phyloP scores from a whole-genome alignment of 2,329 filamentous ascomycete genomes.

The Alternaria conjuncta region DNA sequence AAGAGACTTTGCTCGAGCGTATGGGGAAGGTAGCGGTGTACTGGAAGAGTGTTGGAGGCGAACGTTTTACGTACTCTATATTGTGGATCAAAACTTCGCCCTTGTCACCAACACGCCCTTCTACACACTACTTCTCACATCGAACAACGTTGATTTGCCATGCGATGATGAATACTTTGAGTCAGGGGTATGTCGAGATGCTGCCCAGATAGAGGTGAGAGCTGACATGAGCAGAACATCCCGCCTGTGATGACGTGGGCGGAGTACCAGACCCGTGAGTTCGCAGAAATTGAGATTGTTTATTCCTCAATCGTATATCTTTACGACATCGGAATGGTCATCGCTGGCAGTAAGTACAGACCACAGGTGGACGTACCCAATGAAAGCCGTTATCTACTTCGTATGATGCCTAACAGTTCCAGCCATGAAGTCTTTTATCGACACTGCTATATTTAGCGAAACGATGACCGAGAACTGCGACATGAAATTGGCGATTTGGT shows the following conservation, averaged over 20 bases:
- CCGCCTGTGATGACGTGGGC: slow-evolving; percentile 59
- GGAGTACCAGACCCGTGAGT: slow-evolving; percentile 77
- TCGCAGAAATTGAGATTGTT: slow-evolving; percentile 70
- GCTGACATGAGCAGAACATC: slow-evolving; percentile 33
- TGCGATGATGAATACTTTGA: slow-evolving; percentile 78
- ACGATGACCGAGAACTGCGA: slow-evolving; percentile 72
- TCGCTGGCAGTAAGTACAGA: slow-evolving; percentile 62
- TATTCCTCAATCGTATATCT: slow-evolving; percentile 87
- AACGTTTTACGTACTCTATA: slow-evolving; percentile 84
- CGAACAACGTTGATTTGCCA: slow-evolving; percentile 72
- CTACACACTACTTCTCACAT: slow-evolving; percentile 68
- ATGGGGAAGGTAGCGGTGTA: slow-evolving; percentile 69
- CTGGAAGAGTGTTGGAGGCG: slow-evolving; percentile 83
- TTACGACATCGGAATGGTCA: slow-evolving; percentile 75
- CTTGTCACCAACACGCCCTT: slow-evolving; percentile 75
- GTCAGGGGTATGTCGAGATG: slow-evolving; percentile 33
- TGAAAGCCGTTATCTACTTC: neutral
- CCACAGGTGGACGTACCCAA: neutral
- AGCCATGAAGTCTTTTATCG: slow-evolving; percentile 57
- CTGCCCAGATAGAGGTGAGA: neutral
- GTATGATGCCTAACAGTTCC: slow-evolving; percentile 3
- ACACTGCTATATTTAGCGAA: slow-evolving; percentile 29
- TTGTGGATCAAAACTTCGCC: slow-evolving; percentile 80
- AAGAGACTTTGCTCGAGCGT: slow-evolving; percentile 67
- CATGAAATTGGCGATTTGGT: slow-evolving; percentile 73